A percentile compares a stretch with the other conserved stretches of the same genome.
Conservation (phyloP, 2,329 filamentous ascomycete genomes). For the Verticillium klebahnii region DNA sequence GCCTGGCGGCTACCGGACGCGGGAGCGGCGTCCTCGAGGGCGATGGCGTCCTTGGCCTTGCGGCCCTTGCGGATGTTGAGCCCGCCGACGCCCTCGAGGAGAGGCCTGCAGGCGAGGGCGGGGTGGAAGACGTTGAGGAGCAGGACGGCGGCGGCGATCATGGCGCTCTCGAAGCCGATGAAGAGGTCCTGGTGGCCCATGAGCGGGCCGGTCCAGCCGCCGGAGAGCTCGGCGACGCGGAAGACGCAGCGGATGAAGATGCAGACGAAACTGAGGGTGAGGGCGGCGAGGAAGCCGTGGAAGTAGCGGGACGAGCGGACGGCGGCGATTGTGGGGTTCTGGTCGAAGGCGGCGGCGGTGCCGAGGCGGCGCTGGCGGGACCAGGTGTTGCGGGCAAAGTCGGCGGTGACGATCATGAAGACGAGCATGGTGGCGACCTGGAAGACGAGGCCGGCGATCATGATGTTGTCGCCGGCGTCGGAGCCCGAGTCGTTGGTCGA, state of each 20-base stretch:
- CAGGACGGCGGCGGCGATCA: slow-evolving; percentile 42
- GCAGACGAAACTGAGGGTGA: slow-evolving; percentile 53
- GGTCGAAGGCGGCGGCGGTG: slow-evolving; percentile 27
- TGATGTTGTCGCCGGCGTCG: slow-evolving; percentile 51
- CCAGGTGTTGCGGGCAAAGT: slow-evolving; percentile 44
- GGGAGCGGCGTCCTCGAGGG: not conserved
- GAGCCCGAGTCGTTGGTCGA: slow-evolving; percentile 28
- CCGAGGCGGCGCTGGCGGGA: slow-evolving; percentile 28
- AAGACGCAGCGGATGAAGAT: slow-evolving; percentile 63
- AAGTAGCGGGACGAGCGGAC: slow-evolving; percentile 41
- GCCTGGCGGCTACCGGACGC: not conserved
- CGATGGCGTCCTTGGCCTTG: not conserved
- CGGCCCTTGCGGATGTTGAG: not conserved
- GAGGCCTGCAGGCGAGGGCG: slow-evolving; percentile 20
- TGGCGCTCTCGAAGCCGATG: slow-evolving; percentile 52
- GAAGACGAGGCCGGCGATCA: slow-evolving; percentile 59
- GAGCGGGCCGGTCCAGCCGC: slow-evolving; percentile 57
- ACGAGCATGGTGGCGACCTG: slow-evolving; percentile 54
- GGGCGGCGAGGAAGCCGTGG: slow-evolving; percentile 48
- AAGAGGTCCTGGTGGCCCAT: slow-evolving; percentile 52
- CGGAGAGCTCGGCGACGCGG: slow-evolving; percentile 57
- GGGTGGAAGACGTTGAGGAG: slow-evolving; percentile 42
- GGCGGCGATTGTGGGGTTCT: slow-evolving; percentile 26
- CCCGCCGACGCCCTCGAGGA: slow-evolving; percentile 18
- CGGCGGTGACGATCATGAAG: slow-evolving; percentile 46